Evolutionary conservation across 2,329 filamentous ascomycete genomes (phyloP), one percentile per base, ranked within the genome.

Genomic region (Fusarium multiceps): DNA sequence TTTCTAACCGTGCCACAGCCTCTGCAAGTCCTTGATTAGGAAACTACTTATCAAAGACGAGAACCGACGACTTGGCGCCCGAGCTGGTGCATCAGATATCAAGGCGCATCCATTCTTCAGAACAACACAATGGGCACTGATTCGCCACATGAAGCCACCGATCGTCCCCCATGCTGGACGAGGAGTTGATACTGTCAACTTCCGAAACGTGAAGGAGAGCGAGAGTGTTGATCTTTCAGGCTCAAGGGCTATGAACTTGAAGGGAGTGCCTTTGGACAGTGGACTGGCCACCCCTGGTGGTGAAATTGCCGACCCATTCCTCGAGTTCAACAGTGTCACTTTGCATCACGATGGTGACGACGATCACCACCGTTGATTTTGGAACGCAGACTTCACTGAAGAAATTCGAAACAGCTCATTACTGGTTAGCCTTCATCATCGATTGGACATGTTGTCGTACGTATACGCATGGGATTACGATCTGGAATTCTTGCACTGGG

Each of bases 1-100:
- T 40, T 37, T 34, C 57, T 62, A 42, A 60, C 21, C 27, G 16
- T n/a, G 54, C 46, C 28, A 16, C 68, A 98, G 95, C 78, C 87
- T 98, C 48, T 99, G 96, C 86, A 99, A 99, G 83, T 97, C 93
- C 7, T 83, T 99, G 67, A 97, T 99, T 78, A 90, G 96, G 71
- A 99, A 99, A 82, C 87, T 99, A 16, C 86, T 99, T 46, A 98
- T 98, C 86, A 99, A 99, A 81, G 96, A 99, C 74, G 96, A 99
- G 81, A 94, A 95, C 63, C 91, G 94, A 66, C 92, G 96, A 63
- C 87, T 99, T 45, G 96, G 96, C 63, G 97, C 96, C 50, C 92
- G 96, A 66, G 96, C 96, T 4, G 96, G 96, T 67, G 96, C 96
- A 11, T 98, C 94, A 2, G 96, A 99, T 80, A 97, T 99, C 79